A percentile compares a stretch with the other conserved stretches of the same genome.
These are phyloP conservation scores for Cordyceps sp. DNA, from an alignment of 2,329 filamentous ascomycete genomes.

Conservation along the genomic window DNA sequence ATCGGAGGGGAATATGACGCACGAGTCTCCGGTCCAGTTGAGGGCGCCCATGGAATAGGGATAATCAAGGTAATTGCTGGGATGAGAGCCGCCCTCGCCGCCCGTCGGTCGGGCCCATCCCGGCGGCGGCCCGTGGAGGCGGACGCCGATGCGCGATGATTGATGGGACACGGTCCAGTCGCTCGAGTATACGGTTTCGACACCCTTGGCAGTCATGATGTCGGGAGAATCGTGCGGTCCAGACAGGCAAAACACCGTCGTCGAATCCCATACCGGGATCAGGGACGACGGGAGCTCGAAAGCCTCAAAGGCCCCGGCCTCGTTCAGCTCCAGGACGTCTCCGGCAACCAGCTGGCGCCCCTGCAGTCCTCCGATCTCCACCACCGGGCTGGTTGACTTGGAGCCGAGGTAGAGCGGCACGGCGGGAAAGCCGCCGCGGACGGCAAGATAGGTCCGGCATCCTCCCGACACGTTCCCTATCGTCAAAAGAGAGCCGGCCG, in stretches of 20 bases:
- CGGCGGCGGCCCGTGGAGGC: conserved; percentile 39
- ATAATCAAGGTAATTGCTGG: conserved; percentile 25
- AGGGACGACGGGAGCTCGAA: too few relatives aligned
- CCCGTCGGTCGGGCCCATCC: conserved; percentile 42
- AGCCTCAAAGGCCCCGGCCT: conserved; percentile 1
- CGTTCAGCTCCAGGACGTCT: conserved; percentile 3
- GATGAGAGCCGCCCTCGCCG: conserved; percentile 46
- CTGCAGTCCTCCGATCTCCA: conserved; percentile 42
- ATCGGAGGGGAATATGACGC: conserved; percentile 42
- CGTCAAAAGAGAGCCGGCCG: conserved; percentile 26
- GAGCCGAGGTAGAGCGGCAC: conserved; percentile 40
- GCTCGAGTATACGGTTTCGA: conserved; percentile 38
- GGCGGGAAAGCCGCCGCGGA: conserved; percentile 21
- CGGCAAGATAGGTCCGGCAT: conserved; percentile 40
- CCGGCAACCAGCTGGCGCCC: conserved; percentile 32
- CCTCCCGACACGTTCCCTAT: conserved; percentile 36
- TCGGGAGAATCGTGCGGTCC: too few relatives aligned
- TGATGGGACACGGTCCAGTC: conserved; percentile 47
- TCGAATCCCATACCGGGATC: too few relatives aligned
- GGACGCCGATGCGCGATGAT: conserved; percentile 40
- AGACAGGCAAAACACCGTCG: too few relatives aligned
- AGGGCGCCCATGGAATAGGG: conserved; percentile 36
- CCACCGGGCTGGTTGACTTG: conserved; percentile 40
- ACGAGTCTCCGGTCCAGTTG: conserved; percentile 45
- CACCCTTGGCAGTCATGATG: too few relatives aligned